Percentiles rank a stretch among this genome's conserved stretches.
phyloP scores from a whole-genome alignment of 257 asterid species.

The Agastache rugosa region DNA sequence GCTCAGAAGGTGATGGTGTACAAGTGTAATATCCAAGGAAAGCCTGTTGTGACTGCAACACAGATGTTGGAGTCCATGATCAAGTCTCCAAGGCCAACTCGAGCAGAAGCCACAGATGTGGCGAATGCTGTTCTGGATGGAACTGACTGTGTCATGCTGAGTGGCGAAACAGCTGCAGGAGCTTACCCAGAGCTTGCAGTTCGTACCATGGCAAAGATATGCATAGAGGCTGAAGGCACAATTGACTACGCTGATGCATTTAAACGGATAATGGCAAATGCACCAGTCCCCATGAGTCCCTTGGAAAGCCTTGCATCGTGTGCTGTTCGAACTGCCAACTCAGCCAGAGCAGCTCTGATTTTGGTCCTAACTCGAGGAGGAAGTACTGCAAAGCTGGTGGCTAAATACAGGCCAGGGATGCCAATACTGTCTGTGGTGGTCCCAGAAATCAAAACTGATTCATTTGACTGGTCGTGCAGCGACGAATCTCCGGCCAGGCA shows the following conservation, averaged over 20 bases:
- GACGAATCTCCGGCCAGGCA: constrained; percentile 90
- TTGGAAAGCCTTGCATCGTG: constrained; percentile 84
- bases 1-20: constrained; percentile 92
- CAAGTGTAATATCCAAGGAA: constrained; percentile 91
- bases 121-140: constrained; percentile 94
- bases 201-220: constrained; percentile 83
- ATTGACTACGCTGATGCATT: constrained; percentile 72
- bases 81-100: constrained; percentile 89
- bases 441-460: constrained; percentile 80
- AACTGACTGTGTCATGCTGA: constrained; percentile 91
- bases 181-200: constrained; percentile 94
- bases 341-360: constrained; percentile 70
- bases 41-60: constrained; percentile 92
- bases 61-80: constrained; percentile 96
- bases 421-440: constrained; percentile 83
- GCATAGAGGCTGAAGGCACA: constrained; percentile 86
- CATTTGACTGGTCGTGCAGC: constrained; percentile 87
- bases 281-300: constrained; percentile 91
- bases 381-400: constrained; percentile 83
- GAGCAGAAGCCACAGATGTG: constrained; percentile 94
- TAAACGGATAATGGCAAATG: constrained; percentile 70
- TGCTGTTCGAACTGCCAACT: constrained; percentile 85
- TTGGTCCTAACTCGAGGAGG: constrained; percentile 86
- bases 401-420: constrained; percentile 86
- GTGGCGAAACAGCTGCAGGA: constrained; percentile 96